These are phyloP conservation scores for Ophiostoma ips DNA, from an alignment of 2,329 filamentous ascomycete genomes.

Conservation along the genomic window DNA sequence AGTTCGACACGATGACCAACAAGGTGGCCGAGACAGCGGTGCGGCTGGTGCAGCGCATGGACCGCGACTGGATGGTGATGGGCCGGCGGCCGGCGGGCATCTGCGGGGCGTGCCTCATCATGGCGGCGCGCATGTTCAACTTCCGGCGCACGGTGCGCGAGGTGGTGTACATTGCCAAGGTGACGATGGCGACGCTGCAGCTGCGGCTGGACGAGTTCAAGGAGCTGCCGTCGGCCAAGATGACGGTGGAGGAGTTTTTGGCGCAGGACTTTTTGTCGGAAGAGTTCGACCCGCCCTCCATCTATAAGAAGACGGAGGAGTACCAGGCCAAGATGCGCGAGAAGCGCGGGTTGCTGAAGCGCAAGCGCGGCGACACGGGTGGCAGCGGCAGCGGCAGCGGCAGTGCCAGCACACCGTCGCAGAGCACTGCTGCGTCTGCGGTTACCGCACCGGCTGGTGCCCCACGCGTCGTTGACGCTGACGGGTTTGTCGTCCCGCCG, in stretches of 20 bases:
- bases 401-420: too few species aligned
- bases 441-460: not conserved
- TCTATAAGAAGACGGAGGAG: conserved; percentile 53
- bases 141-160: conserved; percentile 85
- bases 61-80: conserved; percentile 91
- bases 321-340: conserved; percentile 39
- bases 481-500: conserved; percentile 54
- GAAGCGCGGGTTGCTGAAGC: conserved; percentile 30
- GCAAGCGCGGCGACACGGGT: conserved; percentile 25
- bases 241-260: conserved; percentile 74
- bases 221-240: conserved; percentile 64
- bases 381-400: too few species aligned
- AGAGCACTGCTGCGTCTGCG: not conserved
- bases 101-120: conserved; percentile 84
- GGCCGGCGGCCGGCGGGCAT: conserved; percentile 87
- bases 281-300: conserved; percentile 66
- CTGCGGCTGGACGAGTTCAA: conserved; percentile 88
- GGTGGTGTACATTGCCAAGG: conserved; percentile 96
- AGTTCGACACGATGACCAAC: conserved; percentile 71
- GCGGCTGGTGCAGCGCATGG: conserved; percentile 82
- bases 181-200: conserved; percentile 84
- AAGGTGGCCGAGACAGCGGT: conserved; percentile 81
- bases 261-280: conserved; percentile 41
- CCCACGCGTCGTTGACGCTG: conserved; percentile 33
- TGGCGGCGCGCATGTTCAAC: conserved; percentile 96